A percentile compares a stretch with the other conserved stretches of the same genome.
These are phyloP conservation scores for Chamaecrista fasciculata DNA, from an alignment of 306 rosid species.

Conservation along the genomic window DNA sequence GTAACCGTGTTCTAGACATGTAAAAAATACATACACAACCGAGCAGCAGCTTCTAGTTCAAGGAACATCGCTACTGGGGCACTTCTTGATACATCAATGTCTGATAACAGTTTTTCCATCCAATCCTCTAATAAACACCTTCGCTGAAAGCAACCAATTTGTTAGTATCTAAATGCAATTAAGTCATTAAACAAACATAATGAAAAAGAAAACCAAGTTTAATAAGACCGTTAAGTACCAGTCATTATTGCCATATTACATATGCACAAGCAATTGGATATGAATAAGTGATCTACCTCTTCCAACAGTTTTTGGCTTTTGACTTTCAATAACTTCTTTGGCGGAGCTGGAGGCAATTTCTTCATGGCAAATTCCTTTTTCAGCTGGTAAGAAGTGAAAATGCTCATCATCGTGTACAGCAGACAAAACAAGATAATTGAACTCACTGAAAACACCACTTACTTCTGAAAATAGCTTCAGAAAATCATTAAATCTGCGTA, in stretches of 20 bases:
- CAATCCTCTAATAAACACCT: slow-evolving; percentile 74
- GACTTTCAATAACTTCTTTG: slow-evolving; percentile 62
- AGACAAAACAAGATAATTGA: background rate
- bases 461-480: slow-evolving; percentile 67
- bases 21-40: slow-evolving; percentile 67
- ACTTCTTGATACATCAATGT: slow-evolving; percentile 86
- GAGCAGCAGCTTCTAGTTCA: slow-evolving; percentile 96
- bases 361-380: slow-evolving; percentile 63
- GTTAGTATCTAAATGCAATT: slow-evolving; percentile 24
- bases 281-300: slow-evolving; percentile 50
- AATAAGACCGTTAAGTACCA: background rate
- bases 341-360: slow-evolving; percentile 71
- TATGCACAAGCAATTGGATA: slow-evolving; percentile 18
- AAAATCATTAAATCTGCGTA: slow-evolving; percentile 82
- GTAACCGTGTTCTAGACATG: background rate
- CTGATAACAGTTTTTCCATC: slow-evolving; percentile 78
- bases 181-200: background rate
- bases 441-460: slow-evolving; percentile 23
- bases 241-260: background rate
- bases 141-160: slow-evolving; percentile 62
- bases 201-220: background rate
- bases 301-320: slow-evolving; percentile 58
- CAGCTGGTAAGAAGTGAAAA: slow-evolving; percentile 49
- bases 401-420: background rate
- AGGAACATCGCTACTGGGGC: slow-evolving; percentile 73